Conservation (phyloP, 1,139 yeast species). For the Geotrichum cucujoidarum region DNA sequence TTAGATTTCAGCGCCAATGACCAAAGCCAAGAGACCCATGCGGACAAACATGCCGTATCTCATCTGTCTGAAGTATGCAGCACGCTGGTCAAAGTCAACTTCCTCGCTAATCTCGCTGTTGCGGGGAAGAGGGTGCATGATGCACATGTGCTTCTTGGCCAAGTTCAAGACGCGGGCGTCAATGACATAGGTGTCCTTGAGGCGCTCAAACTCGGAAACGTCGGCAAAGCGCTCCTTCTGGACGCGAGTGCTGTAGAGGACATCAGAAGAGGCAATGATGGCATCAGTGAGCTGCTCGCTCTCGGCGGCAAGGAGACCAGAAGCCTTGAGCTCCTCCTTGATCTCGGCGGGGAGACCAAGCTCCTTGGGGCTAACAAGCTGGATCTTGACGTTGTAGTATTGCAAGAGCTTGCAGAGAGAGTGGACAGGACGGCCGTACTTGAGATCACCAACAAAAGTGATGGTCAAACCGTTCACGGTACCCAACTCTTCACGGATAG, state of each 20-base stretch:
- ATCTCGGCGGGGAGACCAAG: slow-evolving; percentile 74
- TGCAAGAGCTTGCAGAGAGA: slow-evolving; percentile 86
- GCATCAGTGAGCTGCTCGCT: slow-evolving; percentile 74
- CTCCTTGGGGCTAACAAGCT: slow-evolving; percentile 87
- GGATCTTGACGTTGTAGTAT: slow-evolving; percentile 89
- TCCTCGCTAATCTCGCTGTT: slow-evolving; percentile 94
- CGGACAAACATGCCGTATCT: slow-evolving; percentile 95
- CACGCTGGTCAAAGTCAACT: slow-evolving; percentile 98
- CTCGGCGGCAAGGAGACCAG: slow-evolving; percentile 69
- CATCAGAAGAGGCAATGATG: slow-evolving; percentile 84
- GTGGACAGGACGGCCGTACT: slow-evolving; percentile 97
- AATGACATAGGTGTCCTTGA: slow-evolving; percentile 87
- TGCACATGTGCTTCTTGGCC: slow-evolving; percentile 98
- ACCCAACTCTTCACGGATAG: slow-evolving; percentile 98
- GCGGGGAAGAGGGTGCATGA: slow-evolving; percentile 98
- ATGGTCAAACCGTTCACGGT: slow-evolving; percentile 97
- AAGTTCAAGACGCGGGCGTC: slow-evolving; percentile 85
- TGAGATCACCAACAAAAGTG: slow-evolving; percentile 98
- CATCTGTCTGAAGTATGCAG: slow-evolving; percentile 99
- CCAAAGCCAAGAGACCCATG: slow-evolving; percentile 98
- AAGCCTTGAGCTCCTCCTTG: slow-evolving; percentile 55
- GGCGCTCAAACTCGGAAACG: slow-evolving; percentile 70
- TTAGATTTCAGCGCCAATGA: slow-evolving; percentile 58
- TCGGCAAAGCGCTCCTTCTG: slow-evolving; percentile 93
- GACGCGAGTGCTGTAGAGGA: slow-evolving; percentile 94